Base-by-base conservation (phyloP, 768 basidiomycete genomes). In the Daedalea quercina region DNA sequence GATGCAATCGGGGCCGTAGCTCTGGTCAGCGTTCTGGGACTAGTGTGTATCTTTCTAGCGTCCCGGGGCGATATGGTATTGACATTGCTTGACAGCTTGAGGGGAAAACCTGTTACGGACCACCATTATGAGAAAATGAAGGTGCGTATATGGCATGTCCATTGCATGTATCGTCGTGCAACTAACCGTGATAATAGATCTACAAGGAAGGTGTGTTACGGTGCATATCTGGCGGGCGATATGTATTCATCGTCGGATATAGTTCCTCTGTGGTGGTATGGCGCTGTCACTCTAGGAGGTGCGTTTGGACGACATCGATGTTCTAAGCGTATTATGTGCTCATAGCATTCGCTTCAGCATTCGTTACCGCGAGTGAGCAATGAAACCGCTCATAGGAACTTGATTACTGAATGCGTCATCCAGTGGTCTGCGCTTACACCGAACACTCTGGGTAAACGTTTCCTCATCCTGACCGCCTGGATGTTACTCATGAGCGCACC, bases 211-310 rank as follows among this genome's bases (percentile, higher is more conserved):
- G 47, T 49, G 19, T 11, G 28, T 31, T 31, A 31, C 28, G 28
- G 11, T 26, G 44, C 15, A 20, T 26, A 42, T 42, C 7, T 42
- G 40, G 40, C 40, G 15, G 15, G 17, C 41, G 15, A 42, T 9
- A 28, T 19, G 4, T 20, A 26, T 49, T 9, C 34, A n/a, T 25
- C 3, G 17, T 20, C 28, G 28, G 4, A 11, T 11, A 11, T 19
- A 49, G 47, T 49, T n/a, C 47, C 47, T 3, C 19, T 49, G 47
- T 49, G 35, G 33, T 49, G 47, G 47, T 49, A 49, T 20, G 47
- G 33, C 20, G 31, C 33, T 22, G 23, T 49, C 20, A 40, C 47
- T 9, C 33, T 49, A 11, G 35, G 47, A 8, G 47, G 47, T 49
- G 20, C 20, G 6, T 31, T 11, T 31, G 28, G 28, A 31, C 28